These are phyloP conservation scores for Zoysia japonica DNA, from an alignment of 176 grass and related monocot species.

Conservation along the genomic window DNA sequence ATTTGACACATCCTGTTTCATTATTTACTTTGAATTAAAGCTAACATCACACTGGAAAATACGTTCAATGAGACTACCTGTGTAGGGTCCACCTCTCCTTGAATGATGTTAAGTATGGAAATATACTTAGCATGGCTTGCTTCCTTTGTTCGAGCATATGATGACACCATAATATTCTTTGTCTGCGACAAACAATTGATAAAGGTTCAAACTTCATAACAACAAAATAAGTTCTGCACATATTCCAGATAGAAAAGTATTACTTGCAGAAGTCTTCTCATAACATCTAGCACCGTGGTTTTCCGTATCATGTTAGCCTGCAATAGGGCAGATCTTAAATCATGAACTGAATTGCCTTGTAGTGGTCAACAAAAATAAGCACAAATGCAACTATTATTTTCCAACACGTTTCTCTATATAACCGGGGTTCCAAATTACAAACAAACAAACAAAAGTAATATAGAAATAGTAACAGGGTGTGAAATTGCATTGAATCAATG, in stretches of 20 bases:
- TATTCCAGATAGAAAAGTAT: not conserved
- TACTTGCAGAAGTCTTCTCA: constrained; percentile 96
- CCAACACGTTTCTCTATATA: not conserved
- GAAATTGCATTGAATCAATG: constrained; percentile 2
- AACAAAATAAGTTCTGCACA: not conserved
- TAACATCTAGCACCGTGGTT: constrained; percentile 91
- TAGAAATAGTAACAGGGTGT: not conserved
- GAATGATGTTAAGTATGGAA: constrained; percentile 98
- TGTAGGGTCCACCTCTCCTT: constrained; percentile 98
- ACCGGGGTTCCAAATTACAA: constrained; percentile 31
- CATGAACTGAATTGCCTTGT: constrained; percentile 13
- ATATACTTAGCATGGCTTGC: constrained; percentile 99
- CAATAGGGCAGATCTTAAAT: constrained; percentile 28
- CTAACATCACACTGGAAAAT: constrained; percentile 12
- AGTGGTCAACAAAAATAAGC: constrained; percentile 1
- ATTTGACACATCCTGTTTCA: constrained; percentile 2
- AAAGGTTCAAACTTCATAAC: constrained; percentile 12
- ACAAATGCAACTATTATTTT: not conserved
- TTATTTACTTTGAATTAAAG: not conserved
- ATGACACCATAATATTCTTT: constrained; percentile 99
- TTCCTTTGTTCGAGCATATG: constrained; percentile 97
- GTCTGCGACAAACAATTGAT: constrained; percentile 58
- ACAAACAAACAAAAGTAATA: constrained; percentile 3
- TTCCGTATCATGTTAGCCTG: constrained; percentile 99
- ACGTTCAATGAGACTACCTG: constrained; percentile 55